These are phyloP conservation scores for Epichloe aotearoae DNA, from an alignment of 2,329 filamentous ascomycete species.

Conservation along the genomic window DNA sequence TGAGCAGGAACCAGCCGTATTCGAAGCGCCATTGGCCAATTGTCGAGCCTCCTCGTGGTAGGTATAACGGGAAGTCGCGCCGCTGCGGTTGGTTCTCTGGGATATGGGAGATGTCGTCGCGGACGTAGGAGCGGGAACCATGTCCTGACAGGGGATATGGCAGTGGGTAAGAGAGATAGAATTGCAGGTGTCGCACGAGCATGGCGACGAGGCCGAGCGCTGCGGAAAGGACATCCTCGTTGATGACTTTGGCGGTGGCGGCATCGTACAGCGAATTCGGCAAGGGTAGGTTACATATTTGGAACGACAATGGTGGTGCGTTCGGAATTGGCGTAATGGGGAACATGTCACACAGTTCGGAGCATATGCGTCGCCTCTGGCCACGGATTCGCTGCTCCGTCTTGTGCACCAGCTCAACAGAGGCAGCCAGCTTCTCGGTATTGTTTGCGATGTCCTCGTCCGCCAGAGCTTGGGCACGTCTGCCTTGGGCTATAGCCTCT, in stretches of 20 bases:
- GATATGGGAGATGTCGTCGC: constrained; percentile 57
- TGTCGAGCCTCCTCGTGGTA: constrained; percentile 44
- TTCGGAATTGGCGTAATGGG: constrained; percentile 54
- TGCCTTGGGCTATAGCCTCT: constrained; percentile 53
- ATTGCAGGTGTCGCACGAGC: constrained; percentile 61
- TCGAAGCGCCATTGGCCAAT: constrained; percentile 81
- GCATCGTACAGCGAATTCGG: constrained; percentile 68
- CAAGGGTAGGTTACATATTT: constrained; percentile 63
- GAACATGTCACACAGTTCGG: constrained; percentile 68
- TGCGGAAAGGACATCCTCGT: constrained; percentile 63
- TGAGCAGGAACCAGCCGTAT: constrained; percentile 91
- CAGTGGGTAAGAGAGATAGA: constrained; percentile 65
- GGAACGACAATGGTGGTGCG: constrained; percentile 59
- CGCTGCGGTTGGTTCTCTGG: constrained; percentile 34
- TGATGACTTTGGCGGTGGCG: constrained; percentile 27
- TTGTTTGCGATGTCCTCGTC: constrained; percentile 49
- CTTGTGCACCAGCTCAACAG: constrained; percentile 38
- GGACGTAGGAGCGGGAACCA: constrained; percentile 62
- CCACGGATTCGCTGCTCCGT: constrained; percentile 58
- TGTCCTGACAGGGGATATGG: constrained; percentile 66
- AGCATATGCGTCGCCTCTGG: constrained; percentile 79
- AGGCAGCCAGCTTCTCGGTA: constrained; percentile 42
- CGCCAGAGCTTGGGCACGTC: constrained; percentile 42
- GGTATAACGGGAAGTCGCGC: constrained; percentile 69
- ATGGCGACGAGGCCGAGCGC: constrained; percentile 71